Evolutionary conservation across 306 rosid species (phyloP), one percentile per base, ranked within the genome.

Genomic region (Lathyrus oleraceus): DNA sequence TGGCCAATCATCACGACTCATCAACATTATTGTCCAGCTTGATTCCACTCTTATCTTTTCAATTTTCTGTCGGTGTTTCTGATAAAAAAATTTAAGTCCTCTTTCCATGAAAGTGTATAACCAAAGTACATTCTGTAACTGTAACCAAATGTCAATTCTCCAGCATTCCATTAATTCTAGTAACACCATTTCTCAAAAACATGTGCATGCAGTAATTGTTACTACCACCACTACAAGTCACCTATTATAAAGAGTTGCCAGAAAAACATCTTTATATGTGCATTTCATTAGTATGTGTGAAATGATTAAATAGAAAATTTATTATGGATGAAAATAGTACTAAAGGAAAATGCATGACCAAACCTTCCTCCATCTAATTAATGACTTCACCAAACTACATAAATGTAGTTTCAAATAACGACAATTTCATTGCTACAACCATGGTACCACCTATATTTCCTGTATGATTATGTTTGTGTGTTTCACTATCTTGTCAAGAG

Each of bases 351-450:
- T 69, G 39, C 70, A 62, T 13, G 39, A 69, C 8, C 54, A 19
- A 71, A 49, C 56, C 23, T n/a, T 14, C 23, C 38, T 81, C 69
- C 79, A 61, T 81, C 89, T 74, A 78, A 86, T 73, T 68, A 43
- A 87, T 86, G 93, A 78, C 89, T 74, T 74, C 78, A 83, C 86
- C 96, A 19, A 88, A 83, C 92, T 4, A 13, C 85, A 83, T 92
- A 23, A 83, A 90, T 87, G 90, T 66, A 27, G 72, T 74, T 77
- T 84, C 87, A 78, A 92, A 81, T 80, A 28, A 38, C 53, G 23
- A 62, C 40, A 10, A 6, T 16, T 56, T 53, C 73, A 28, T 57
- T 10, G 40, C 66, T 48, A 36, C 59, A 14, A 35, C 27, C 49
- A 35, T 35, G 39, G 39, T 35, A 35, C 58, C 17, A 19, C 25